phyloP scores from a whole-genome alignment of 2,329 filamentous ascomycete genomes.

The Diaporthe sp. region DNA sequence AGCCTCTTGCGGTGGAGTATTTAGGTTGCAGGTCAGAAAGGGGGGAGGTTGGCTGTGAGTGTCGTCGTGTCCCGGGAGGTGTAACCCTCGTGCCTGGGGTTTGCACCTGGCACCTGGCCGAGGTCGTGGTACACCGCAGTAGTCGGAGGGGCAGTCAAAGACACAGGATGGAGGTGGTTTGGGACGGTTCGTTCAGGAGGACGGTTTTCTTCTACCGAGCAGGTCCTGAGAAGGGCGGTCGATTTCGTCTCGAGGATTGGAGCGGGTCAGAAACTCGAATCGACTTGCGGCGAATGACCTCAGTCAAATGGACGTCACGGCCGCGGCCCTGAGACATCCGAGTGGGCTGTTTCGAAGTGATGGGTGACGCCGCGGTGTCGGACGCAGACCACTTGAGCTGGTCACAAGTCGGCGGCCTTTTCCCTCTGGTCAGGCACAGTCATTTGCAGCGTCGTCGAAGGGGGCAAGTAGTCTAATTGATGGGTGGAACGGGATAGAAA shows the following conservation, averaged over 20 bases:
- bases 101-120: slow-evolving; percentile 39
- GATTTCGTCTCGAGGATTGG: slow-evolving; percentile 26
- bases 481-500: slow-evolving; percentile 7
- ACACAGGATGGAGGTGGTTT: neutral
- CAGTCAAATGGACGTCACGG: slow-evolving; percentile 32
- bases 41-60: slow-evolving; percentile 16
- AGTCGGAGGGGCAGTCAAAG: slow-evolving; percentile 16
- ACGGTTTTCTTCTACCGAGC: neutral
- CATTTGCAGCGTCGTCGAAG: slow-evolving; percentile 1
- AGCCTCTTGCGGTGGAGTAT: slow-evolving; percentile 26
- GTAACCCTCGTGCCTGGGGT: slow-evolving; percentile 34
- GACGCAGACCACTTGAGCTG: slow-evolving; percentile 27
- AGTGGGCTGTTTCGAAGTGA: slow-evolving; percentile 32
- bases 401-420: slow-evolving; percentile 33
- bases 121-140: slow-evolving; percentile 26
- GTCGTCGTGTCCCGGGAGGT: slow-evolving; percentile 18
- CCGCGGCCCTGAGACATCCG: slow-evolving; percentile 34
- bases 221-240: slow-evolving; percentile 9
- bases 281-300: slow-evolving; percentile 36
- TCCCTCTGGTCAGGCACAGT: slow-evolving; percentile 2
- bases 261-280: slow-evolving; percentile 11
- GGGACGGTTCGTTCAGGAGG: neutral
- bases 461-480: neutral
- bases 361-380: slow-evolving; percentile 33
- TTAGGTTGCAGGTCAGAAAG: slow-evolving; percentile 36